These are phyloP conservation scores for Trichoderma endophyticum DNA, from an alignment of 2,329 filamentous ascomycete genomes.

Conservation along the genomic window DNA sequence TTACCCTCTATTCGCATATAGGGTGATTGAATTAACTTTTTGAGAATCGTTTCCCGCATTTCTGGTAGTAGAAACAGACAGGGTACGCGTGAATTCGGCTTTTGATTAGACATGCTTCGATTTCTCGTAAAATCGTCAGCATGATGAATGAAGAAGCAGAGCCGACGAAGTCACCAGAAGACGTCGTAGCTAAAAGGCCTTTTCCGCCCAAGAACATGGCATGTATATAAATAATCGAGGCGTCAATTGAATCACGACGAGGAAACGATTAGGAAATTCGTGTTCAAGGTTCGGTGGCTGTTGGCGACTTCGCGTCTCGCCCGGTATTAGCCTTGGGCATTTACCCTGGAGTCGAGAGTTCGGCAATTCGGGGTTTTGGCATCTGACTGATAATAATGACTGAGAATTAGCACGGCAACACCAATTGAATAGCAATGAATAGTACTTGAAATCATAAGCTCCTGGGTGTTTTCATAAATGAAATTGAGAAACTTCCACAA, in stretches of 20 bases:
- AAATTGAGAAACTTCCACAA: background rate
- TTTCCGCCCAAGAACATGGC: background rate
- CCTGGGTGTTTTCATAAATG: fast-evolving
- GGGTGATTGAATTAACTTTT: background rate
- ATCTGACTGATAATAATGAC: background rate
- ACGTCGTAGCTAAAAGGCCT: background rate
- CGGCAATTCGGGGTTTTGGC: background rate
- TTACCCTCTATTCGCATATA: no score
- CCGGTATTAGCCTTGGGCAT: background rate
- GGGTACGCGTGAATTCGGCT: background rate
- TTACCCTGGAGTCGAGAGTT: background rate
- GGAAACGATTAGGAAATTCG: background rate
- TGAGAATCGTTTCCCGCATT: no score
- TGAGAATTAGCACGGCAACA: background rate
- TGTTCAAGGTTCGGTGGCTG: background rate
- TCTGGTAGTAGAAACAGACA: background rate
- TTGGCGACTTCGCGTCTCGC: background rate
- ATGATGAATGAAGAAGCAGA: background rate
- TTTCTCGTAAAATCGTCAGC: background rate
- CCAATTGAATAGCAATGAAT: background rate
- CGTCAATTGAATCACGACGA: background rate
- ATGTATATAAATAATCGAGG: background rate
- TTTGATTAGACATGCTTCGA: background rate
- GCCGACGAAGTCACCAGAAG: background rate
- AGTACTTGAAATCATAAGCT: fast-evolving